Conservation (phyloP, 257 asterid genomes). For the Solanum sitiens region DNA sequence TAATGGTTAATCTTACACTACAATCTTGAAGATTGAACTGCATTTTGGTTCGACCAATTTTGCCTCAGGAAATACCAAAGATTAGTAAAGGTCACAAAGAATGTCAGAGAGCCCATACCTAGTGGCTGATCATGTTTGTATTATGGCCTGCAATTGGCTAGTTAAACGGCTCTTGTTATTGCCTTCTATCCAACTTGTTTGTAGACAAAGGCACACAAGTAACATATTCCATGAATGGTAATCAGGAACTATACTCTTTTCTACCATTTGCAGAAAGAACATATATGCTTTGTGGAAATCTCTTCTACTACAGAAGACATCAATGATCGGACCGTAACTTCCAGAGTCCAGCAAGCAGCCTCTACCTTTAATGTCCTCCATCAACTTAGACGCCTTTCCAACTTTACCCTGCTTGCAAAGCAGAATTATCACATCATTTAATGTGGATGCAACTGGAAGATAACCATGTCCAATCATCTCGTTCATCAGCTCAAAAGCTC, state of each 20-base stretch:
- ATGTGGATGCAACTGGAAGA: slow-evolving; percentile 42
- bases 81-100: background rate
- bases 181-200: slow-evolving; percentile 7
- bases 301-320: slow-evolving; percentile 26
- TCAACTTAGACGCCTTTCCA: slow-evolving; percentile 34
- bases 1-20: background rate
- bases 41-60: background rate
- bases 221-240: slow-evolving; percentile 38
- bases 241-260: slow-evolving; percentile 42
- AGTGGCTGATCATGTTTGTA: slow-evolving; percentile 4
- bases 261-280: slow-evolving; percentile 52
- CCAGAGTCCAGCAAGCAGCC: slow-evolving; percentile 40
- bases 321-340: slow-evolving; percentile 39
- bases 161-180: slow-evolving; percentile 12
- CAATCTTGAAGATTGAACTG: background rate
- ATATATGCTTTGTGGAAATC: slow-evolving; percentile 36
- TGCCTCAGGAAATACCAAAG: background rate
- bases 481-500: slow-evolving; percentile 43
- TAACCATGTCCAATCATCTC: slow-evolving; percentile 47
- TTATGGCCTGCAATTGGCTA: slow-evolving; percentile 16
- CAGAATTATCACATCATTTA: slow-evolving; percentile 35
- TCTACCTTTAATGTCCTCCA: slow-evolving; percentile 59
- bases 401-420: slow-evolving; percentile 50
- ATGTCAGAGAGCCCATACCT: background rate
- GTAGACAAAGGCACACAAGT: slow-evolving; percentile 19